These are phyloP conservation scores for Coemansia sp. DNA, from an alignment of 192 early-diverging fungal species.

Conservation along the genomic window DNA sequence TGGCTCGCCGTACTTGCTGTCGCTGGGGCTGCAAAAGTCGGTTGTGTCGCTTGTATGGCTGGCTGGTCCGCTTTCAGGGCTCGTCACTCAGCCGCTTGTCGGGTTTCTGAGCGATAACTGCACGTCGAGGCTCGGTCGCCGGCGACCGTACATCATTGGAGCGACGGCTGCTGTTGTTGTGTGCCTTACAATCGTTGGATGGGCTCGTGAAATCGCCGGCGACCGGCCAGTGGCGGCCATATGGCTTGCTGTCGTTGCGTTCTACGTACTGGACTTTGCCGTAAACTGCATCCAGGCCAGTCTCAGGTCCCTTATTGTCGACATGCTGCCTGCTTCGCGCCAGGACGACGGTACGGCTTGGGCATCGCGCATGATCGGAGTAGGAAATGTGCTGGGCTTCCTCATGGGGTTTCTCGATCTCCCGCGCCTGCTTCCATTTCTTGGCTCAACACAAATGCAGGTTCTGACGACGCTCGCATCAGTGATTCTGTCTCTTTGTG, in stretches of 20 bases:
- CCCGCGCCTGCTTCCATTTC: conserved; percentile 59
- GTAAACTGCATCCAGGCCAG: conserved; percentile 86
- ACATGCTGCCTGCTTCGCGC: conserved; percentile 72
- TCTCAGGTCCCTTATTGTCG: conserved; percentile 82
- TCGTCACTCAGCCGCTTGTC: conserved; percentile 78
- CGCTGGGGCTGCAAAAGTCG: conserved; percentile 77
- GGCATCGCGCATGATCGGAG: conserved; percentile 81
- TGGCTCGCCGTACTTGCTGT: conserved; percentile 84
- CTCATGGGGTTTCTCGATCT: conserved; percentile 84
- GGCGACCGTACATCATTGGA: conserved; percentile 81
- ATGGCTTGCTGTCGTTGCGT: conserved; percentile 71
- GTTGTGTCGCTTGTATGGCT: conserved; percentile 92
- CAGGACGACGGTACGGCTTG: conserved; percentile 83
- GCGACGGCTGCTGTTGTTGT: conserved; percentile 63
- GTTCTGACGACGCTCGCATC: conserved; percentile 75
- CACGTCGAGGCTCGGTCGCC: conserved; percentile 68
- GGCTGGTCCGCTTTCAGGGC: conserved; percentile 81
- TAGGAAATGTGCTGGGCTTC: conserved; percentile 83
- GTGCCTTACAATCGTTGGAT: conserved; percentile 72
- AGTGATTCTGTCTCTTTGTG: conserved; percentile 57
- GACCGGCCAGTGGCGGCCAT: conserved; percentile 51
- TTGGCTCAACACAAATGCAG: conserved; percentile 78
- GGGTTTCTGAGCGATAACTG: conserved; percentile 81
- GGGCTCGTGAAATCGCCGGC: conserved; percentile 67
- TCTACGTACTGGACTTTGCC: conserved; percentile 92